These are phyloP conservation scores for Tetramitus jugosus DNA, from an alignment of 208 protist species.

Conservation along the genomic window DNA sequence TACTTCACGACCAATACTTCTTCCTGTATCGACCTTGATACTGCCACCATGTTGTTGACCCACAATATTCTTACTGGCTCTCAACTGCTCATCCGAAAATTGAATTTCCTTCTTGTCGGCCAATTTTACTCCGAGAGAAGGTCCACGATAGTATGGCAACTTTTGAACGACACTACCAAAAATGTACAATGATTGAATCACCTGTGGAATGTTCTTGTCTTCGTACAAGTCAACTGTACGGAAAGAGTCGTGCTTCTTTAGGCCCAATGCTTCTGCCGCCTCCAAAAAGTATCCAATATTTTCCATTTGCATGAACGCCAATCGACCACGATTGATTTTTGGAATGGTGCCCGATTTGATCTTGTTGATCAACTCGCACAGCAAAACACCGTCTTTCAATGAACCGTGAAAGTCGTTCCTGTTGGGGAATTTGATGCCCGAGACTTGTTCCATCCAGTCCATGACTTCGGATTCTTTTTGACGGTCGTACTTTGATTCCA, in stretches of 20 bases:
- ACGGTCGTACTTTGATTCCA: not conserved
- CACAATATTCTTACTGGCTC: not conserved
- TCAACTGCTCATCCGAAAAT: conserved; percentile 23
- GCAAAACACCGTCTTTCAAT: not conserved
- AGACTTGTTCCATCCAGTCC: conserved; percentile 14
- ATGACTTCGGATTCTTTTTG: conserved; percentile 17
- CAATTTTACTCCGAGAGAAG: not conserved
- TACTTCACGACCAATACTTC: not conserved
- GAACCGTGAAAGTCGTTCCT: not conserved
- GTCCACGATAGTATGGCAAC: not conserved
- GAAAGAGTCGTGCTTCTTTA: conserved; percentile 14
- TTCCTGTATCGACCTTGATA: not conserved
- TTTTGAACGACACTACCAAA: conserved; percentile 16
- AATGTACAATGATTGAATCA: conserved; percentile 3
- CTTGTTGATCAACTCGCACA: conserved; percentile 21
- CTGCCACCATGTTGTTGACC: not conserved
- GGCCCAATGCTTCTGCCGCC: not conserved
- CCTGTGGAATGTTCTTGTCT: conserved; percentile 23
- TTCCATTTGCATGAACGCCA: conserved; percentile 25
- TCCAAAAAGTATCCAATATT: conserved; percentile 20
- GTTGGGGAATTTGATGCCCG: not conserved
- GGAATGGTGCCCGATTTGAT: conserved; percentile 18
- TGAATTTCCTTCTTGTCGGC: conserved; percentile 6
- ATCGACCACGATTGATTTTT: not conserved
- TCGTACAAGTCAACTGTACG: conserved; percentile 24